Conservation (phyloP, 1,139 yeast genomes). For the Torulaspora globosa region DNA sequence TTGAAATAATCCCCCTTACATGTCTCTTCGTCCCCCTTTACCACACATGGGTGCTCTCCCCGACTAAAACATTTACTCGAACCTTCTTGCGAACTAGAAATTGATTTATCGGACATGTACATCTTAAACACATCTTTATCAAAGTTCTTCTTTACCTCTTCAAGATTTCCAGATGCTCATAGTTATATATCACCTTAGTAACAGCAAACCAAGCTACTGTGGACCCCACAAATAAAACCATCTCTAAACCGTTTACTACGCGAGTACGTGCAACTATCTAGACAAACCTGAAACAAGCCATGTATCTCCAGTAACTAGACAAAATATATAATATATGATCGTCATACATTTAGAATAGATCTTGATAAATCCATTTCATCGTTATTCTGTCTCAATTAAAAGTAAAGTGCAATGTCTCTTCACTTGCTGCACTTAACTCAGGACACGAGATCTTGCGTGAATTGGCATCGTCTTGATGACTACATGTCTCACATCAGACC, state of each 20-base stretch:
- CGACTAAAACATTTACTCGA: conserved; percentile 3
- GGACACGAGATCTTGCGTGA: not conserved
- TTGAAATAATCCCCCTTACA: conserved; percentile 7
- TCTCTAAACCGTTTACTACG: not conserved
- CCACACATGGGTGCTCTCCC: conserved; percentile 3
- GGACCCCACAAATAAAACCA: conserved; percentile 7
- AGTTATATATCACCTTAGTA: conserved; percentile 1
- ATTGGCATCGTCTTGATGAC: not conserved
- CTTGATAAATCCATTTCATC: not conserved
- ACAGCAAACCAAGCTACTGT: conserved; percentile 6
- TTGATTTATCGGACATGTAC: conserved; percentile 1
- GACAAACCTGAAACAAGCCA: not conserved
- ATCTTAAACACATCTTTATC: conserved; percentile 3
- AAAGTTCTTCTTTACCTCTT: conserved; percentile 2
- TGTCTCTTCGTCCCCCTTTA: conserved; percentile 1
- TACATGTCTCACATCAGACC: not conserved
- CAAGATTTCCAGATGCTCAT: conserved; percentile 4
- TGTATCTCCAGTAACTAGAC: not conserved
- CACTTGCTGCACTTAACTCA: not conserved
- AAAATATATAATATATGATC: not conserved
- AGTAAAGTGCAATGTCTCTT: not conserved
- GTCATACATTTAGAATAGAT: not conserved
- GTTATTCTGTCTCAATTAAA: not conserved
- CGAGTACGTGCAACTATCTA: not conserved
- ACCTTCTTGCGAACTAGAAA: not conserved